Evolutionary conservation across 257 asterid genomes (phyloP).

Genomic region (Hygrophila difformis): DNA sequence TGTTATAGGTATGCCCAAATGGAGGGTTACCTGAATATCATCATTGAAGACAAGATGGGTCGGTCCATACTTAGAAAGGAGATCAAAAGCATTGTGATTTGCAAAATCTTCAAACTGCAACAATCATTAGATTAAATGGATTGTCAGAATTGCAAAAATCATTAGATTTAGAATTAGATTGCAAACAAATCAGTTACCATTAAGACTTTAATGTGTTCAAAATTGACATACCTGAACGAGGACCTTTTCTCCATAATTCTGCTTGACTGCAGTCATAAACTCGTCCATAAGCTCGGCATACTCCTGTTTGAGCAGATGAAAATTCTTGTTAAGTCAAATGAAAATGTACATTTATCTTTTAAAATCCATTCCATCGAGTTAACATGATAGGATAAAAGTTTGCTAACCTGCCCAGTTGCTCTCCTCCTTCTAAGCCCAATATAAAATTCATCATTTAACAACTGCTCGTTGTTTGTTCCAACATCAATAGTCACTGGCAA

Average conservation of each 20-base stretch:
- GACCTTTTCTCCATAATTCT: conserved; percentile 83
- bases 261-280: conserved; percentile 89
- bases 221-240: conserved; percentile 58
- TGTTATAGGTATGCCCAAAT: no score
- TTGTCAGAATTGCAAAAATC: conserved; percentile 12
- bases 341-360: neutral
- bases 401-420: conserved; percentile 79
- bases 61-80: conserved; percentile 76
- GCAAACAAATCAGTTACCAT: no score
- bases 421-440: conserved; percentile 83
- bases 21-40: conserved; percentile 67
- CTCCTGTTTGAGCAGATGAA: conserved; percentile 39
- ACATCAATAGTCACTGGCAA: conserved; percentile 87
- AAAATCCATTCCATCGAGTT: neutral
- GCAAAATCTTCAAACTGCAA: conserved; percentile 92
- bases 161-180: no score
- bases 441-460: conserved; percentile 78
- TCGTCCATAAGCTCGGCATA: conserved; percentile 71
- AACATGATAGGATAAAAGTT: conserved; percentile 8
- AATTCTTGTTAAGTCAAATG: conserved; percentile 9
- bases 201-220: neutral
- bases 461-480: conserved; percentile 76
- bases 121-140: conserved; percentile 2
- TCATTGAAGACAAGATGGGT: conserved; percentile 88
- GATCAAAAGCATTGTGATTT: conserved; percentile 92